Percentiles rank a stretch among this genome's conserved stretches.
Evolutionary conservation across 2,329 filamentous ascomycete genomes (phyloP).

Genomic region (Fusarium sp.): DNA sequence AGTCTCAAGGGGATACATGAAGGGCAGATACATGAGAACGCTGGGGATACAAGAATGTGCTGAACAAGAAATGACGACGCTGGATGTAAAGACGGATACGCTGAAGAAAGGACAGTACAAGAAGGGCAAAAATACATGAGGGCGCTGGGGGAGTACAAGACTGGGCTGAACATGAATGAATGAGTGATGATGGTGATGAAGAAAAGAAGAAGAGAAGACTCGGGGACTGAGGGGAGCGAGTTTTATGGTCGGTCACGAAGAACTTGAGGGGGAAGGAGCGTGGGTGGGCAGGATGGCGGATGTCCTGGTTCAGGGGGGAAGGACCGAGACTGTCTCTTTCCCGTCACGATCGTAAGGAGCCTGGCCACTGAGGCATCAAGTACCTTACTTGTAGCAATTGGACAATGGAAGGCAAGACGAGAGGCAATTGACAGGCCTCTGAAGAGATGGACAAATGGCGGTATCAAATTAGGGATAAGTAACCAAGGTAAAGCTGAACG

Average conservation of each 20-base stretch:
- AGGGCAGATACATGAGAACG: background rate
- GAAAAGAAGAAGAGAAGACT: background rate
- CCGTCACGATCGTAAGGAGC: background rate
- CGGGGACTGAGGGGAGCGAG: background rate
- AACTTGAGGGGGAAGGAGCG: background rate
- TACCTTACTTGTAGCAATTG: no score
- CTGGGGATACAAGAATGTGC: background rate
- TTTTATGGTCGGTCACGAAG: background rate
- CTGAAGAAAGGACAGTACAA: background rate
- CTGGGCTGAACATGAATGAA: background rate
- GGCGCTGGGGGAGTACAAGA: background rate
- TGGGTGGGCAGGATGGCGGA: background rate
- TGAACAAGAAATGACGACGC: background rate
- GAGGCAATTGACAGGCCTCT: no score
- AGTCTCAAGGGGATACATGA: constrained; percentile 7
- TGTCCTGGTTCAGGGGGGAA: background rate
- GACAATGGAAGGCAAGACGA: no score
- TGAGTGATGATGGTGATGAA: background rate
- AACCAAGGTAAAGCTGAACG: background rate
- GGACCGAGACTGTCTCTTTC: background rate
- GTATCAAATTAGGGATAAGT: background rate
- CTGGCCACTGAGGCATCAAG: background rate
- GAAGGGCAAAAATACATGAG: background rate
- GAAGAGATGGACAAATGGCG: background rate
- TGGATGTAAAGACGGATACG: background rate